phyloP scores from a whole-genome alignment of 371 early-diverging fungal genomes.

The Coemansia sp. region DNA sequence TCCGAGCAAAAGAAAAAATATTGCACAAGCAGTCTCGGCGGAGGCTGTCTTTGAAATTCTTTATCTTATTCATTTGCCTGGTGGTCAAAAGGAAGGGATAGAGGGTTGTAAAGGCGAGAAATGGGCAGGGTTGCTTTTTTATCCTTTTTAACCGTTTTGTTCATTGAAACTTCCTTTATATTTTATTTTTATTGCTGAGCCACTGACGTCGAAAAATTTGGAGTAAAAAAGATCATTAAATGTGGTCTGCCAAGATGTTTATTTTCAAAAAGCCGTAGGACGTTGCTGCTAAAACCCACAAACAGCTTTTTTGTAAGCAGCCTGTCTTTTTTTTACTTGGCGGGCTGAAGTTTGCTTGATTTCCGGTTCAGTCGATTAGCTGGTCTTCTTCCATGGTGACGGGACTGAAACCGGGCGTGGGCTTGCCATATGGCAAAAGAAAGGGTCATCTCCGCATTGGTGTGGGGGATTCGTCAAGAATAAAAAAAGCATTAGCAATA shows the following conservation, averaged over 20 bases:
- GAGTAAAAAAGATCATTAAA: neutral
- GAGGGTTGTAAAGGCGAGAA: neutral
- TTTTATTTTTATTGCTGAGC: neutral
- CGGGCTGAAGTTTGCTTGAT: too few species aligned
- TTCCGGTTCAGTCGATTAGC: too few species aligned
- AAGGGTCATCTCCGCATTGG: too few species aligned
- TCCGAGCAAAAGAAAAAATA: neutral
- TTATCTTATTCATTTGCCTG: neutral
- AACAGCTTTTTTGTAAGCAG: neutral
- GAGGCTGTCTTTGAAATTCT: neutral
- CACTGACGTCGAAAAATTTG: neutral
- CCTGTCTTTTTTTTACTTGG: too few species aligned
- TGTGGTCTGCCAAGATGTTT: neutral
- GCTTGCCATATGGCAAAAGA: too few species aligned
- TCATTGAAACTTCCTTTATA: neutral
- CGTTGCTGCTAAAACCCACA: neutral
- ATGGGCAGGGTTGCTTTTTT: too few species aligned
- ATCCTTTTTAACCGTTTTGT: neutral
- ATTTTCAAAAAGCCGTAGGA: neutral
- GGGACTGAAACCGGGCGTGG: too few species aligned
- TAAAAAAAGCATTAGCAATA: too few species aligned
- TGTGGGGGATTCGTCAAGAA: too few species aligned
- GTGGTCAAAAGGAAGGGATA: neutral
- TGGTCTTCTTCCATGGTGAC: too few species aligned
- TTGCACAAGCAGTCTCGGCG: neutral